Base-by-base conservation (phyloP, 768 basidiomycete genomes). In the Mycena vitilis region DNA sequence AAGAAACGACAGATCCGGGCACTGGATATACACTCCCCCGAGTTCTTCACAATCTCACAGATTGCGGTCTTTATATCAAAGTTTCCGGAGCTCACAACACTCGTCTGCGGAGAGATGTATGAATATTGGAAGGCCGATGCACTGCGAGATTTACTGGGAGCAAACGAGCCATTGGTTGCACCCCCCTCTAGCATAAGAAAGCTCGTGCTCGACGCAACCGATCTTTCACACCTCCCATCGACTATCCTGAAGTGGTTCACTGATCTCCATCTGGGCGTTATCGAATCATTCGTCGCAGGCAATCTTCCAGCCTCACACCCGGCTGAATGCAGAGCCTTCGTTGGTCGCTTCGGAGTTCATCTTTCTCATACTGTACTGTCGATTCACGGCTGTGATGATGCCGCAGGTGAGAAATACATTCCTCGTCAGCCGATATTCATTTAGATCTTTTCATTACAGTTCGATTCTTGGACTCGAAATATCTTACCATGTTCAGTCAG, bases 1-100 rank as follows among this genome's bases (percentile, higher is more conserved):
- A 64, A 48, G n/a, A 36, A 15, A 44, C 23, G 23, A 44, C 48
- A 48, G 18, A 64, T 64, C 30, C 44, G 38, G 56, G n/a, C 25
- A 16, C 9, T 12, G 38, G 22, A 64, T 62, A 18, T 10, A 25
- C 7, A 40, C 40, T 2, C 2, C 11, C 13, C 12, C 4, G 13
- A 13, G 37, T 2, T 8, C 4, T 9, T 2, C 20, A 16, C 15
- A 11, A 10, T 60, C 9, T 37, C 58, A 18, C 20, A 48, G 22
- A 12, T 47, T 10, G 58, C 58, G 22, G 20, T n/a, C 8, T 34
- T 48, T 48, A 10, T 60, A 45, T 48, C 58, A 3, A 38, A 3
- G 15, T 60, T 60, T 45, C 22, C 44, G 15, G 36, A 20, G 3
- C 58, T 60, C 45, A n/a, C 48, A 15, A 60, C 45, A 20, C 34